Percentiles rank a stretch among this genome's conserved stretches.
These are phyloP conservation scores for Sungouiella thailandica DNA, from an alignment of 805 yeast species.

Conservation along the genomic window DNA sequence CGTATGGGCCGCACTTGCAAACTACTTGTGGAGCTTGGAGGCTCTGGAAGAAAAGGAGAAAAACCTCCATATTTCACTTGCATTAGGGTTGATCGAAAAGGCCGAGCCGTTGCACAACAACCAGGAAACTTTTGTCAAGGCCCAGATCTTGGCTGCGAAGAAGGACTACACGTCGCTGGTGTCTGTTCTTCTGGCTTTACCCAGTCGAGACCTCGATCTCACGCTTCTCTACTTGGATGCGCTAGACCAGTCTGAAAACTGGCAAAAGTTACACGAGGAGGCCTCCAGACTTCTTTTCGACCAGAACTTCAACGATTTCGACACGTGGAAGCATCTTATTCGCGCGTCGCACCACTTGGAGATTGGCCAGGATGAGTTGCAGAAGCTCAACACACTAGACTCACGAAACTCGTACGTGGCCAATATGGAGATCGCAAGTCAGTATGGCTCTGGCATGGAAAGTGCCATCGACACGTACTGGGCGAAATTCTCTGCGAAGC, in stretches of 20 bases:
- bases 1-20: conserved; percentile 54
- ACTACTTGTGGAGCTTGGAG: conserved; percentile 37
- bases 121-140: conserved; percentile 64
- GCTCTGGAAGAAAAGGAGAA: conserved; percentile 40
- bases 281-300: conserved; percentile 35
- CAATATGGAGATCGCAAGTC: conserved; percentile 38
- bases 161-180: conserved; percentile 30
- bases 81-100: conserved; percentile 44
- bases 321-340: conserved; percentile 60
- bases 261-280: conserved; percentile 36
- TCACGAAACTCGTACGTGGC: conserved; percentile 60
- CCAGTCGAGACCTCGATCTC: conserved; percentile 56
- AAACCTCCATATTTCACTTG: conserved; percentile 1
- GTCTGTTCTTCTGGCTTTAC: conserved; percentile 16
- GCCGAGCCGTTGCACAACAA: conserved; percentile 48
- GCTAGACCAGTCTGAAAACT: conserved; percentile 37
- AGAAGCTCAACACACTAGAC: conserved; percentile 8
- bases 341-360: conserved; percentile 38
- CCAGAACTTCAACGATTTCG: conserved; percentile 65
- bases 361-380: conserved; percentile 26
- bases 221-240: conserved; percentile 49
- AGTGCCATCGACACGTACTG: conserved; percentile 40
- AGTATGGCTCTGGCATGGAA: conserved; percentile 18
- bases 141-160: conserved; percentile 40
- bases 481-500: conserved; percentile 44